Base-by-base conservation (phyloP, 106 monocot genomes). In the Ottelia alismoides region DNA sequence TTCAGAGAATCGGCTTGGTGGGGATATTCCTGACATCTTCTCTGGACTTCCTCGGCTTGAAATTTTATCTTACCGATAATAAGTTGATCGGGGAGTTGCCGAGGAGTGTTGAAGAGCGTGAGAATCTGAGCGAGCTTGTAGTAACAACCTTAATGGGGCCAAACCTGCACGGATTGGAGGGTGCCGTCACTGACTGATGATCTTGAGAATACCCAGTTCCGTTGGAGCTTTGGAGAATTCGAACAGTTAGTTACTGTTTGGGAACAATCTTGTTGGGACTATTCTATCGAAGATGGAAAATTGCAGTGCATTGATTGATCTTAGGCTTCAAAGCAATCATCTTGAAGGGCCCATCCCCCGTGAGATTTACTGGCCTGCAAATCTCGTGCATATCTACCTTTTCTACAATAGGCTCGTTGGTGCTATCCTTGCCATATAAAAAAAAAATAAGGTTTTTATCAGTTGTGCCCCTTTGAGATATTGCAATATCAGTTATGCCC, bases 241-340 rank as follows among this genome's bases (percentile, higher is more conserved):
- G 57, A 31, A 52, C 2, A 25, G 0, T n/a, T 62, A 85, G 40
- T 12, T 22, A 24, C 67, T 91, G 2, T 64, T 66, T 1, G 35
- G 51, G 22, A 91, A 91, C 52, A 59, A 30, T 20, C 69, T 91
- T 25, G 22, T 27, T 0, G 85, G 85, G 12, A 14, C 24, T 35
- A 52, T 91, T 43, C 90, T 84, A 1, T 20, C 62, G 16, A 68
- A 73, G 52, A 24, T 89, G 9, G 83, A 83, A 14, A 79, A 77
- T 32, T 83, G 76, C 31, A 62, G 61, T 29, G 67, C 51, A 1
- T 49, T 89, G 53, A 31, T 32, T 22, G 76, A 74, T 18, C 54
- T 85, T 19, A 40, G 65, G 49, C 67, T 92, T 2, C 71, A 78
- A 11, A 55, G 63, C 0, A 92, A 92, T 47, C 43, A 58, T 20